These are phyloP conservation scores for Rubia yunnanensis DNA, from an alignment of 257 asterid species.

Conservation along the genomic window DNA sequence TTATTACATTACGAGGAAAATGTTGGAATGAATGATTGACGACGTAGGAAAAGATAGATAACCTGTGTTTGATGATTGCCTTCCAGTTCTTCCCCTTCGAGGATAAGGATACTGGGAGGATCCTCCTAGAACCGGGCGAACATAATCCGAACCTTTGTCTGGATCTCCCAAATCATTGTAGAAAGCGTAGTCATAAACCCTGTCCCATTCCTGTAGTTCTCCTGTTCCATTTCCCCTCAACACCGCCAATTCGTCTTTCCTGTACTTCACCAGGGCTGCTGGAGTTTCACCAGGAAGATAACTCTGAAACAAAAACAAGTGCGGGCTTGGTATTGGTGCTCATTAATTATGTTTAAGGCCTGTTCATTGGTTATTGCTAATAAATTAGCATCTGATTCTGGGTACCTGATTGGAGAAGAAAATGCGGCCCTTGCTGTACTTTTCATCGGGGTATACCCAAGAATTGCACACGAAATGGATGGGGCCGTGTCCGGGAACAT, in stretches of 20 bases:
- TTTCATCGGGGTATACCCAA: conserved; percentile 28
- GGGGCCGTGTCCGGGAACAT: conserved; percentile 15
- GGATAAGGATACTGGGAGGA: conserved; percentile 28
- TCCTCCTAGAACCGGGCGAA: conserved; percentile 30
- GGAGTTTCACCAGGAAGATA: conserved; percentile 35
- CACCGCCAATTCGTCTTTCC: conserved; percentile 22
- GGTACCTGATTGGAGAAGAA: conserved; percentile 36
- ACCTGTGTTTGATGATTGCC: conserved; percentile 31
- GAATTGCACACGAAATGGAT: conserved; percentile 28
- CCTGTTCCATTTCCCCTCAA: conserved; percentile 31
- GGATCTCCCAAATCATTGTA: conserved; percentile 34
- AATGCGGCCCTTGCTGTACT: conserved; percentile 23
- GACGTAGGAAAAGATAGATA: not conserved
- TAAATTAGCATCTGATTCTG: not conserved
- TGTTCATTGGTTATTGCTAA: too few species aligned
- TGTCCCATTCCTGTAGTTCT: conserved; percentile 32
- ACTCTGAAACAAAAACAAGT: conserved; percentile 7
- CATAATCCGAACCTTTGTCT: conserved; percentile 11
- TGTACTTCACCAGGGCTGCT: conserved; percentile 7
- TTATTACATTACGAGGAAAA: not conserved
- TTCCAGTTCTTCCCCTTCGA: conserved; percentile 65
- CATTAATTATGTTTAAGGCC: too few species aligned
- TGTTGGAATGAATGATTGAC: not conserved
- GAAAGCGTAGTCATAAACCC: conserved; percentile 28
- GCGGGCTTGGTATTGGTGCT: too few species aligned